Evolutionary conservation across 305 asterid species (phyloP), one percentile per base, ranked within the genome.

Genomic region (Solanum hybrid): DNA sequence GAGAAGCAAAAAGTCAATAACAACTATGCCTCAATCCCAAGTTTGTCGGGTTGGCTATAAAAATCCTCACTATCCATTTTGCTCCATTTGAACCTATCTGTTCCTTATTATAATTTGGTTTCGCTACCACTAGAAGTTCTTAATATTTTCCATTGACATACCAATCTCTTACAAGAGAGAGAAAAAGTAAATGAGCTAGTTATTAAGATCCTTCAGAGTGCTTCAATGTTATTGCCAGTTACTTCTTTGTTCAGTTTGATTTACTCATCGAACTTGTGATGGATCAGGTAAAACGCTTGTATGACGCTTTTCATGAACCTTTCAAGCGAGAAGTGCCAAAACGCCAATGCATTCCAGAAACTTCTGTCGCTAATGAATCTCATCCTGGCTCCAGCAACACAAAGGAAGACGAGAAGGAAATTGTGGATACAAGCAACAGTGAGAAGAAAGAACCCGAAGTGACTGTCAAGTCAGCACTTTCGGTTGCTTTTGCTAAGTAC

Each of bases 291-390:
- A 97, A 95, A 91, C 95, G 98, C 75, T 90, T 97, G 92, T 88
- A 95, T 64, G 98, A 96, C 37, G 90, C 98, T 86, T 97, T 97
- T 92, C 98, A 96, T 20, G 99, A 96, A 94, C 99, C 99, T 66
- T 97, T 97, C 94, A 96, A 95, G 94, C 97, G 98, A 29, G 94
- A 93, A 75, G 93, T 91, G 89, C 93, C 97, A 31, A 92, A 38
- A 92, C 91, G 85, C 31, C 86, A 92, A n/a, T 90, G 93, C 4
- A 81, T 87, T 77, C 81, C 91, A 17, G 95, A 93, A 89, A 91
- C 89, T 86, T 91, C 92, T 3, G 78, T 81, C 24, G 76, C 85
- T 36, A 88, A 89, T 46, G 88, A 87, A 82, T 73, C 90, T 79
- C 96, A 89, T 17, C 81, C 92, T 88, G 51, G 88, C 26, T 75